Percentiles rank a stretch among this genome's conserved stretches.
phyloP scores from a whole-genome alignment of 306 rosid genomes.

The Fagus sylvatica region DNA sequence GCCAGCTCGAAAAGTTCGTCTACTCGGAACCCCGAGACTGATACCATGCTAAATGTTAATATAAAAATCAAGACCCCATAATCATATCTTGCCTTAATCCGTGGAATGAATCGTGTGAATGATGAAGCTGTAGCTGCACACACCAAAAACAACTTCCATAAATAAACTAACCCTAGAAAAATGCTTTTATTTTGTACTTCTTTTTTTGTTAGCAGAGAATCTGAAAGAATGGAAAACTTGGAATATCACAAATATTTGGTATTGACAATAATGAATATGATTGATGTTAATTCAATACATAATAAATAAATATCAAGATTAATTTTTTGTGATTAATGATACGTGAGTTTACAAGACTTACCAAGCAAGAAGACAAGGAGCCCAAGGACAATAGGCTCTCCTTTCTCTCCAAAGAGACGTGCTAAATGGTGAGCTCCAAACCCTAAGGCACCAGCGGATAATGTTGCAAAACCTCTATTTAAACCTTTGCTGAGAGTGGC shows the following conservation, averaged over 20 bases:
- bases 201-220: too few species aligned
- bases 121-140: constrained; percentile 71
- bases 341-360: neutral
- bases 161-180: neutral
- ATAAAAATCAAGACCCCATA: constrained; percentile 85
- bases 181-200: too few species aligned
- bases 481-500: constrained; percentile 74
- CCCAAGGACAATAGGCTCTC: constrained; percentile 69
- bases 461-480: constrained; percentile 83
- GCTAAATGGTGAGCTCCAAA: constrained; percentile 75
- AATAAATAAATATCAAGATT: too few species aligned
- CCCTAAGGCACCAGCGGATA: constrained; percentile 78
- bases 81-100: constrained; percentile 78
- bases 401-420: constrained; percentile 55
- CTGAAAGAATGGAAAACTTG: too few species aligned
- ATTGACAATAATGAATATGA: too few species aligned
- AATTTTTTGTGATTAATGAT: too few species aligned
- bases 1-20: constrained; percentile 56
- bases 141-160: constrained; percentile 8
- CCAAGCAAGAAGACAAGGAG: constrained; percentile 77
- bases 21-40: constrained; percentile 67
- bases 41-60: constrained; percentile 76
- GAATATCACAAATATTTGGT: too few species aligned
- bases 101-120: constrained; percentile 69
- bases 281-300: too few species aligned